phyloP scores from a whole-genome alignment of 805 yeast species.

The Starmera quercuum region DNA sequence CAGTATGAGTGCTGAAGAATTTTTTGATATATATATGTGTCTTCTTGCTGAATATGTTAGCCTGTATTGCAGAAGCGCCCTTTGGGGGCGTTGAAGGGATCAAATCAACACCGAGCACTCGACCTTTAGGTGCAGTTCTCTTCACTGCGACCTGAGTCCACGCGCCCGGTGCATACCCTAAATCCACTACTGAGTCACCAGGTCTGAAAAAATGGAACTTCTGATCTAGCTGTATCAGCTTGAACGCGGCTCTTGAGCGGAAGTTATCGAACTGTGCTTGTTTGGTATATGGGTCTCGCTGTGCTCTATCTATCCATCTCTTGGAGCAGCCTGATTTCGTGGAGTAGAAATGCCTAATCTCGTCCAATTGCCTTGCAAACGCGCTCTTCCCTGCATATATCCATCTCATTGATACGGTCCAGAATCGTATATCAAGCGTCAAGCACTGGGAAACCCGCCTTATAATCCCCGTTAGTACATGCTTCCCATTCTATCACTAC shows the following conservation, averaged over 20 bases:
- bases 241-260: constrained; percentile 87
- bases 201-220: constrained; percentile 51
- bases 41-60: constrained; percentile 64
- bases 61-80: constrained; percentile 80
- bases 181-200: constrained; percentile 63
- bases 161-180: constrained; percentile 93
- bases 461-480: no score
- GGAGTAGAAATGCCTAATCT: no score
- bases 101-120: constrained; percentile 76
- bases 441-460: no score
- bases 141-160: constrained; percentile 83
- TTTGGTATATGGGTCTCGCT: constrained; percentile 53
- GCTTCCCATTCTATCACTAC: no score
- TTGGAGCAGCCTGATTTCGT: constrained; percentile 47
- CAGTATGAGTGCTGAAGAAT: constrained; percentile 29
- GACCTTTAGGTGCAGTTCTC: constrained; percentile 40
- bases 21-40: constrained; percentile 53
- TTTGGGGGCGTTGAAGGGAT: constrained; percentile 70
- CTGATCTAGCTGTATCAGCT: constrained; percentile 66
- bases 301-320: constrained; percentile 71
- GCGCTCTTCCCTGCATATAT: no score
- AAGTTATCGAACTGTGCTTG: constrained; percentile 58
- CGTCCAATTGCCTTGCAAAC: no score
- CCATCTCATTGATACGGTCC: no score
- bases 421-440: no score